Conservation (phyloP, 2,329 filamentous ascomycete genomes). For the Westerdykella ornata region DNA sequence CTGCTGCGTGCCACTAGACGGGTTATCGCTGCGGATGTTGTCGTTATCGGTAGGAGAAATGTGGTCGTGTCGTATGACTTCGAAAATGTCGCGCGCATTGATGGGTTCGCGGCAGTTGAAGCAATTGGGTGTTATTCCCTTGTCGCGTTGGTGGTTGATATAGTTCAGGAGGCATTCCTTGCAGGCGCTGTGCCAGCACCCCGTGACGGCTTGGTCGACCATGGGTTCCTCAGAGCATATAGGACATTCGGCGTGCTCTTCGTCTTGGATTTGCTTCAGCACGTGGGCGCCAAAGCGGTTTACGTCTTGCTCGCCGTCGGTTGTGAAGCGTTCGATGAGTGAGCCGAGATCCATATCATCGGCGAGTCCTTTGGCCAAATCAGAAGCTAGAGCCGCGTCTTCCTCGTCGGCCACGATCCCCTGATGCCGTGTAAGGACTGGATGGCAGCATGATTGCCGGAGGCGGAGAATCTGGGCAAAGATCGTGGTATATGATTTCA, state of each 20-base stretch:
- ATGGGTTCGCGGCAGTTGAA: constrained; percentile 85
- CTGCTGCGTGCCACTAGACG: constrained; percentile 27
- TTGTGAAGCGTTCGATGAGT: constrained; percentile 77
- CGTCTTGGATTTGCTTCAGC: constrained; percentile 82
- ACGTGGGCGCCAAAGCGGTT: constrained; percentile 81
- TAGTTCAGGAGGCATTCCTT: constrained; percentile 87
- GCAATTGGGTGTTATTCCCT: constrained; percentile 69
- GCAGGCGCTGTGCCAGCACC: constrained; percentile 96
- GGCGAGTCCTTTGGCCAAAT: constrained; percentile 71
- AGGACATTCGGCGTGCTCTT: constrained; percentile 82
- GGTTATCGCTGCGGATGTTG: constrained; percentile 33
- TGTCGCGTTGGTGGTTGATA: constrained; percentile 78
- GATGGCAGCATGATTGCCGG: constrained; percentile 90
- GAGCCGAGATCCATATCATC: constrained; percentile 95
- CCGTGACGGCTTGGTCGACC: constrained; percentile 87
- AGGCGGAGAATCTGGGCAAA: constrained; percentile 93
- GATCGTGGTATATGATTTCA: constrained; percentile 95
- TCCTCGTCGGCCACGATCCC: constrained; percentile 81
- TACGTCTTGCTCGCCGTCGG: constrained; percentile 51
- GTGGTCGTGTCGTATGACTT: constrained; percentile 76
- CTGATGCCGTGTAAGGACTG: constrained; percentile 78
- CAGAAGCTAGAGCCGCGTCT: constrained; percentile 68
- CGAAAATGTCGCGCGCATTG: constrained; percentile 78
- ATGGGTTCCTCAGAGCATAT: constrained; percentile 95
- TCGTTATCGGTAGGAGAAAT: constrained; percentile 39